Percentiles rank a stretch among this genome's conserved stretches.
phyloP scores from a whole-genome alignment of 176 grass and related monocot genomes.

The Chloris gayana region DNA sequence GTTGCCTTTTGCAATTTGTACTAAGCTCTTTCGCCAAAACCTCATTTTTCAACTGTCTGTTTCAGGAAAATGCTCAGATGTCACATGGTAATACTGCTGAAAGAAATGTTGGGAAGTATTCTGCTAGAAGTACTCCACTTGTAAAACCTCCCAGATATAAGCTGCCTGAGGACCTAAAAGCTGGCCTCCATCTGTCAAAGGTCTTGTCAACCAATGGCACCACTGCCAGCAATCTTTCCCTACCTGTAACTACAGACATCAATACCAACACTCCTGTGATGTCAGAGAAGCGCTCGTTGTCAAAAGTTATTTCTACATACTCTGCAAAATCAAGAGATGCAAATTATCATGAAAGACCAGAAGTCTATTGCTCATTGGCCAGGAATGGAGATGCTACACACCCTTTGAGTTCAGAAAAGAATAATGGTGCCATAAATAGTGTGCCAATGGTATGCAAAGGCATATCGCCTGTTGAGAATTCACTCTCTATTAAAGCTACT shows the following conservation, averaged over 20 bases:
- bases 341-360: conserved; percentile 28
- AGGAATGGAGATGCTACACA: conserved; percentile 13
- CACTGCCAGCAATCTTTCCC: conserved; percentile 30
- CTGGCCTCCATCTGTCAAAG: conserved; percentile 35
- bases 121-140: conserved; percentile 30
- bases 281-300: conserved; percentile 27
- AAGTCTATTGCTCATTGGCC: conserved; percentile 21
- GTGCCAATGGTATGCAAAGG: conserved; percentile 2
- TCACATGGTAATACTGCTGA: conserved; percentile 39
- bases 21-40: conserved; percentile 9
- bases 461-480: not conserved
- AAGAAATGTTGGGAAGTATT: conserved; percentile 37
- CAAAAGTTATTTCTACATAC: not conserved
- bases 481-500: conserved; percentile 19
- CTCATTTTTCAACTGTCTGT: conserved; percentile 25
- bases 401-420: conserved; percentile 20
- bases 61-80: conserved; percentile 61
- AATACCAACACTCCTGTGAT: conserved; percentile 7
- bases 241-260: conserved; percentile 16
- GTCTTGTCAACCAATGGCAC: conserved; percentile 31
- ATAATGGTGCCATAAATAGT: conserved; percentile 29
- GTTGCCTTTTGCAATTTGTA: conserved; percentile 8
- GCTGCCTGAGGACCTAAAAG: conserved; percentile 32
- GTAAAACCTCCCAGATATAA: conserved; percentile 47
- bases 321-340: conserved; percentile 20